phyloP scores from a whole-genome alignment of 1,284 basidiomycete genomes.

The Pseudozyma pruni region DNA sequence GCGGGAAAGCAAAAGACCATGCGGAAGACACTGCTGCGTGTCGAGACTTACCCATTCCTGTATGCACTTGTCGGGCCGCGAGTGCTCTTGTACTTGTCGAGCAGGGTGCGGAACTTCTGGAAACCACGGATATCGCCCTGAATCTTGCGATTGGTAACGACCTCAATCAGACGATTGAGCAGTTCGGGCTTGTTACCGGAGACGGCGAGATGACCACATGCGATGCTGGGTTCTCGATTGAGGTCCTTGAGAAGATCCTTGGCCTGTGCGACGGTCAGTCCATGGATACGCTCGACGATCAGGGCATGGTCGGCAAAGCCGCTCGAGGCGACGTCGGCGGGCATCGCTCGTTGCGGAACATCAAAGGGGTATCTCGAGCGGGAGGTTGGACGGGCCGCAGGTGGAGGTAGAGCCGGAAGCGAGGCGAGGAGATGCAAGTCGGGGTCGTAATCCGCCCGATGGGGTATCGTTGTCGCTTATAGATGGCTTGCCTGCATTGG shows the following conservation, averaged over 20 bases:
- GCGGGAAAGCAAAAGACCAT: too few species aligned
- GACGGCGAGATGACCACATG: conserved; percentile 37
- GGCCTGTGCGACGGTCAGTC: conserved; percentile 51
- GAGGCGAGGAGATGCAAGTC: not conserved
- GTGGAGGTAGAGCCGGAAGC: conserved; percentile 19
- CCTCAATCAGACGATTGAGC: conserved; percentile 34
- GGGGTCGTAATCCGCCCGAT: not conserved
- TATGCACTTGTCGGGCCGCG: conserved; percentile 4
- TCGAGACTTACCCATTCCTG: conserved; percentile 23
- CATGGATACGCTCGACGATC: conserved; percentile 33
- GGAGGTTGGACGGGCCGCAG: not conserved
- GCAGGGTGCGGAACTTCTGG: conserved; percentile 35
- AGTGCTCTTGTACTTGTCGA: conserved; percentile 33
- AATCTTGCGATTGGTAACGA: conserved; percentile 27
- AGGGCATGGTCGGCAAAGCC: conserved; percentile 39
- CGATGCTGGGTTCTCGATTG: conserved; percentile 46
- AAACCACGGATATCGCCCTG: conserved; percentile 39
- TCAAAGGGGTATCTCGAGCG: conserved; percentile 7
- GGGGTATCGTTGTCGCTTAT: conserved; percentile 8
- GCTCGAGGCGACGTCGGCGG: conserved; percentile 19
- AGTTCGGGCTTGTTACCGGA: conserved; percentile 58
- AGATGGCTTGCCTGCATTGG: too few species aligned
- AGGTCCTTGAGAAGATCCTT: conserved; percentile 57
- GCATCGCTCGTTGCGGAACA: conserved; percentile 29
- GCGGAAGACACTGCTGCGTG: too few species aligned